These are phyloP conservation scores for Haberlea rhodopensis DNA, from an alignment of 257 asterid genomes.

Conservation along the genomic window DNA sequence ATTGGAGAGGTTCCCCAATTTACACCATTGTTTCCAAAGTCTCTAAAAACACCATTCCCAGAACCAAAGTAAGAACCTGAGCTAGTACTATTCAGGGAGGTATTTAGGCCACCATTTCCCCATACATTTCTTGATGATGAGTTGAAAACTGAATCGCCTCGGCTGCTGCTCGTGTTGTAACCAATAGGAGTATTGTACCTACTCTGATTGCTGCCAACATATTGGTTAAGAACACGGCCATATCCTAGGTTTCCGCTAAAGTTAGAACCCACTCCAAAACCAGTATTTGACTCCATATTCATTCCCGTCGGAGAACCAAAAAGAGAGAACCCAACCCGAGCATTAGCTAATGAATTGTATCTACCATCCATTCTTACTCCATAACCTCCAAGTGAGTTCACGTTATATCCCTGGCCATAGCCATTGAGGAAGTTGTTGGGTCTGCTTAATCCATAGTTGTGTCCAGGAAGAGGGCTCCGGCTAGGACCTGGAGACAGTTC, in stretches of 20 bases:
- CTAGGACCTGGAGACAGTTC: conserved; percentile 29
- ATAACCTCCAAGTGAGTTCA: conserved; percentile 34
- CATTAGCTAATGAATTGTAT: conserved; percentile 19
- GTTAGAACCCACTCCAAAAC: conserved; percentile 43
- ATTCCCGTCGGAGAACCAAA: conserved; percentile 23
- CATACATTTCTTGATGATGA: conserved; percentile 21
- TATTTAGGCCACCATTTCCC: conserved; percentile 35
- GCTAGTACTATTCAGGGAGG: conserved; percentile 32
- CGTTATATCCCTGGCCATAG: conserved; percentile 39
- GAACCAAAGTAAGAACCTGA: conserved; percentile 49
- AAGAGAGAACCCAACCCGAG: conserved; percentile 13
- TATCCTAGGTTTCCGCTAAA: conserved; percentile 40
- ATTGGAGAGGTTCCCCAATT: conserved; percentile 50
- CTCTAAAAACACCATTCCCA: conserved; percentile 47
- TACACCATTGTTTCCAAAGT: conserved; percentile 39
- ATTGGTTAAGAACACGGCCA: conserved; percentile 24
- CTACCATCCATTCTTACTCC: conserved; percentile 24
- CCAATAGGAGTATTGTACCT: conserved; percentile 22
- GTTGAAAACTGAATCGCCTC: conserved; percentile 22
- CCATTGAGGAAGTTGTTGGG: conserved; percentile 35
- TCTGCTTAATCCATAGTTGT: conserved; percentile 26
- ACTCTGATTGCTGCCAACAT: conserved; percentile 15
- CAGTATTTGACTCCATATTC: conserved; percentile 40
- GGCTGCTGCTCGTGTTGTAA: conserved; percentile 17
- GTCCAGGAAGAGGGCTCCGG: conserved; percentile 28